Evolutionary conservation across 208 protist genomes (phyloP).

Genomic region (Phytomonas sp.): DNA sequence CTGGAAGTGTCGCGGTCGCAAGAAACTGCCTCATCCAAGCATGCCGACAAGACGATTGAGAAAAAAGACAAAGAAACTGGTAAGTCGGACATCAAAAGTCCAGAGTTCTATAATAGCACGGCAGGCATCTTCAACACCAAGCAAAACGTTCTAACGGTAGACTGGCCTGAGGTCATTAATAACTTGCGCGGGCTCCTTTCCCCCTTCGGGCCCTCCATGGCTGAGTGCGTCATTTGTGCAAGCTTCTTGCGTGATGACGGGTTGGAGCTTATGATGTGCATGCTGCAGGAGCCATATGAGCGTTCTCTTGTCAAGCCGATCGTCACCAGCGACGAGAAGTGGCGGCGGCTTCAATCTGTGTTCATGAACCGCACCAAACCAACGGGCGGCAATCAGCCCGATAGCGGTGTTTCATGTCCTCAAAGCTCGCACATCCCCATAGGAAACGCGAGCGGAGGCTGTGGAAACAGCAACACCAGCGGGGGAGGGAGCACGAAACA

Average conservation of each 20-base stretch:
- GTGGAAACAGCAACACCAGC: background rate
- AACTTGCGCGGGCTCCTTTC: slow-evolving; percentile 32
- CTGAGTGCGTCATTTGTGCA: slow-evolving; percentile 53
- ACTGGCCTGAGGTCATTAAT: slow-evolving; percentile 53
- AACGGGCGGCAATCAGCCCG: background rate
- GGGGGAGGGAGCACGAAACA: slow-evolving; percentile 3
- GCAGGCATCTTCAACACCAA: background rate
- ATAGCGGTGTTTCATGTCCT: background rate
- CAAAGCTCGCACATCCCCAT: background rate
- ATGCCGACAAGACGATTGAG: background rate
- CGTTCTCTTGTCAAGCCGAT: slow-evolving; percentile 11
- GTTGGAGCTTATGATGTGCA: slow-evolving; percentile 67
- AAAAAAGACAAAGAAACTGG: background rate
- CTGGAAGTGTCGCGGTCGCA: slow-evolving; percentile 10
- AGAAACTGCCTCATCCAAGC: background rate
- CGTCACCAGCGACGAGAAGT: background rate
- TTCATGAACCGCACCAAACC: slow-evolving; percentile 2
- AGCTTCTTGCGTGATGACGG: slow-evolving; percentile 72
- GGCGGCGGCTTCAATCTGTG: background rate
- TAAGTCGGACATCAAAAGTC: background rate
- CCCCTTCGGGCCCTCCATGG: slow-evolving; percentile 15
- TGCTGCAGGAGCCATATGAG: slow-evolving; percentile 56
- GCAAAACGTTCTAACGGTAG: slow-evolving; percentile 22
- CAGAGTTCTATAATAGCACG: background rate
- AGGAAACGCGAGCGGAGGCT: background rate